Evolutionary conservation across 2,329 filamentous ascomycete species (phyloP).

Genomic region (Blumeriella jaapii): DNA sequence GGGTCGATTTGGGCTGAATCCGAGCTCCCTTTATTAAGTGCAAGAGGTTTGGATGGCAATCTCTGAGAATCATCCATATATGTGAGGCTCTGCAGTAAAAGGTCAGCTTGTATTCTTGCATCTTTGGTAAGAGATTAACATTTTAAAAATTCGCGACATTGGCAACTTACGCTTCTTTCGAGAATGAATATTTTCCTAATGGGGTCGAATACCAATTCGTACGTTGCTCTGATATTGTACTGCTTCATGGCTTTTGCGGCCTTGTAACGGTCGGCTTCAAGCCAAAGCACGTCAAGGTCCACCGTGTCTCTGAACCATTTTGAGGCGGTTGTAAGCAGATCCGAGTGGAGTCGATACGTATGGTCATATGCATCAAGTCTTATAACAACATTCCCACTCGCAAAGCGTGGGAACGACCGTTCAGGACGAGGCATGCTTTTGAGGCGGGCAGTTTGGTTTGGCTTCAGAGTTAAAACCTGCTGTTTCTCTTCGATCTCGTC

Average conservation of each 20-base stretch:
- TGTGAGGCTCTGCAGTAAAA: too few relatives aligned
- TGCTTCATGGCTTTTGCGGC: not conserved
- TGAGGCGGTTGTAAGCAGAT: slow-evolving; percentile 3
- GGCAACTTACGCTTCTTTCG: slow-evolving; percentile 3
- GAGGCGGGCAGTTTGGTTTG: not conserved
- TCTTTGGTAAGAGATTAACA: too few relatives aligned
- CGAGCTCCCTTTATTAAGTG: too few relatives aligned
- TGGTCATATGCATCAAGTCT: not conserved
- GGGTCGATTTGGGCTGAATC: too few relatives aligned
- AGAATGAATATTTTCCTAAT: not conserved
- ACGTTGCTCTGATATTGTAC: slow-evolving; percentile 1
- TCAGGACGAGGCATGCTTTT: not conserved
- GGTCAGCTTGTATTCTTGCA: too few relatives aligned
- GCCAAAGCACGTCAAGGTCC: not conserved
- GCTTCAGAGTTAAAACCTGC: too few relatives aligned
- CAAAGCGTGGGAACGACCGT: slow-evolving; percentile 7
- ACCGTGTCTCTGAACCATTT: slow-evolving; percentile 8
- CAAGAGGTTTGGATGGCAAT: too few relatives aligned
- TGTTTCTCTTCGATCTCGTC: not conserved
- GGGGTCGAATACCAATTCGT: slow-evolving; percentile 3
- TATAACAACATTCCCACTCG: slow-evolving; percentile 9
- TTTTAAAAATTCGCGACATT: too few relatives aligned
- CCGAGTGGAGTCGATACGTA: slow-evolving; percentile 6
- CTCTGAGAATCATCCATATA: too few relatives aligned
- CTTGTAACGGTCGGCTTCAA: slow-evolving; percentile 2